Base-by-base conservation (phyloP, 1,284 basidiomycete species). In the Ceratobasidium sp. region DNA sequence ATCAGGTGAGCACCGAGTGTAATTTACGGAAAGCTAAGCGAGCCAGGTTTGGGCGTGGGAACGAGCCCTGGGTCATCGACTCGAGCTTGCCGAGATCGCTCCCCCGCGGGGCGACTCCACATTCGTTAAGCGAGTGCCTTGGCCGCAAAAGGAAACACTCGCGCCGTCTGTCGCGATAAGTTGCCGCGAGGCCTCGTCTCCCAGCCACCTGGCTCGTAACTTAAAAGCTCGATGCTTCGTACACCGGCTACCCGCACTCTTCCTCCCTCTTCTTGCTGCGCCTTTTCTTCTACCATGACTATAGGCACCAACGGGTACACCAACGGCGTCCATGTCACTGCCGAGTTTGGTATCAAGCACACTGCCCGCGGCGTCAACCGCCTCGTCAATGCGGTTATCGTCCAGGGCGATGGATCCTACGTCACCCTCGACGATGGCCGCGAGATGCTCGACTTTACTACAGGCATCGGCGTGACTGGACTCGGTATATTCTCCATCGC, bases 391-490 rank as follows among this genome's bases (percentile, higher is more conserved):
- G 89, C 88, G 9, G 84, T 96, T 72, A 89, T 96, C 81, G 83
- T 84, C 70, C 90, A 88, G 77, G 94, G 90, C 48, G 83, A 88
- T 77, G 94, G 94, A 12, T 88, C 91, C 1, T 92, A 89, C 78
- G 87, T 94, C 72, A 83, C 83, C 42, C 86, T 90, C 73, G 83
- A 88, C 53, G 89, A 93, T 75, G 94, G 92, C 5, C 84, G 86
- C 72, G 84, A 82, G 76, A 78, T 92, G 78, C 84, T 96, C 62
- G 94, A 95, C 80, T 95, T 95, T 77, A 95, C 92, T 4, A 87
- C 86, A 77, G 94, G 94, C 28, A 96, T 95, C 77, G 92, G 90
- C 46, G 90, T 95, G 0, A 92, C 91, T 0, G 88, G 86, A 78
- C 83, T 94, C 36, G 91, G 91, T 91, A 64, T 73, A 84, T 79